Percentiles rank a stretch among this genome's conserved stretches.
Evolutionary conservation across 192 early-diverging fungal species (phyloP).

Genomic region (Linnemannia exigua): DNA sequence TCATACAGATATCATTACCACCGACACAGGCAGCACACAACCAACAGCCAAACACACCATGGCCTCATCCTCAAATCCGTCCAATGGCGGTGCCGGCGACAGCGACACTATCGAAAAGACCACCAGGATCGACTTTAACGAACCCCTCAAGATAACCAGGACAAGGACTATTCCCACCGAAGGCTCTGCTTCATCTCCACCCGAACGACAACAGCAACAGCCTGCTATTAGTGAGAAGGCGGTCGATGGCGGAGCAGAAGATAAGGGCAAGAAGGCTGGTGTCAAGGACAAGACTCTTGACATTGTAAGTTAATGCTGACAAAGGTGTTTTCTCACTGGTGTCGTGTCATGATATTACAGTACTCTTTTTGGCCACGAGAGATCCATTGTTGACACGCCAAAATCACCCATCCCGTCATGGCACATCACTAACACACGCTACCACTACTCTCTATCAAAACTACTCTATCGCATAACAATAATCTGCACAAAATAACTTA

Average conservation of each 20-base stretch:
- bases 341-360: neutral
- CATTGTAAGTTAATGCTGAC: constrained; percentile 20
- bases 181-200: neutral
- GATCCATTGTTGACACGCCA: neutral
- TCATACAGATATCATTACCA: neutral
- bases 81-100: neutral
- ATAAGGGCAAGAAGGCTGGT: constrained; percentile 5
- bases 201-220: neutral
- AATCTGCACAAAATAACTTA: neutral
- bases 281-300: constrained; percentile 34
- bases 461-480: neutral
- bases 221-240: constrained; percentile 14
- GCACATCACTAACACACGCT: neutral
- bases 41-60: constrained; percentile 5
- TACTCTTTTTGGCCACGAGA: neutral
- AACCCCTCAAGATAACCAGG: constrained; percentile 27
- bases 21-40: neutral
- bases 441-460: neutral
- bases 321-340: neutral
- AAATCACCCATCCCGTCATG: no score
- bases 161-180: constrained; percentile 30
- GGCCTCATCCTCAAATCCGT: constrained; percentile 17
- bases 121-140: constrained; percentile 12
- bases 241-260: neutral
- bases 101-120: constrained; percentile 15